These are phyloP conservation scores for Aspergillus hancockii DNA, from an alignment of 495 filamentous ascomycete genomes.

Conservation along the genomic window DNA sequence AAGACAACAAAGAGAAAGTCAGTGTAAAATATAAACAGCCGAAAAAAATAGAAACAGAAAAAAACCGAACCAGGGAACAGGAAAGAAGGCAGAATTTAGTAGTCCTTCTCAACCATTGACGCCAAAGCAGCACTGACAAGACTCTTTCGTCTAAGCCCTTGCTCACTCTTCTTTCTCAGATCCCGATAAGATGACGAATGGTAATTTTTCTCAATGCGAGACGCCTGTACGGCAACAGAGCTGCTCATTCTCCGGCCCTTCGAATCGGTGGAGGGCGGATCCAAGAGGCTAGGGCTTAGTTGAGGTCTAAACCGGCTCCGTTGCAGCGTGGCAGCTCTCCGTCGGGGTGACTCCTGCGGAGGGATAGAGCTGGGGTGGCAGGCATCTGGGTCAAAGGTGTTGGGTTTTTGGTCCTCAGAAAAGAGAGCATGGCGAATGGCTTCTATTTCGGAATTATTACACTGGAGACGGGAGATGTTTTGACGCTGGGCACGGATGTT, in stretches of 20 bases:
- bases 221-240: conserved; percentile 23
- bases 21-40: background rate
- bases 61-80: background rate
- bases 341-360: conserved; percentile 5
- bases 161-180: conserved; percentile 40
- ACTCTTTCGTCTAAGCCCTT: conserved; percentile 45
- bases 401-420: conserved; percentile 24
- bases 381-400: conserved; percentile 30
- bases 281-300: background rate
- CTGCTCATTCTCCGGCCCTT: conserved; percentile 35
- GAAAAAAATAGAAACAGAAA: background rate
- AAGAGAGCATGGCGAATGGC: conserved; percentile 37
- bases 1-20: conserved; percentile 1
- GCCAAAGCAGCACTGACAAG: conserved; percentile 48
- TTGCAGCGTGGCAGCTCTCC: conserved; percentile 5
- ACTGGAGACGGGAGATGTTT: conserved; percentile 45
- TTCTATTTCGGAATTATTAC: conserved; percentile 37
- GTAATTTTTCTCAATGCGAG: conserved; percentile 45
- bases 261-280: background rate
- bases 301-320: conserved; percentile 6
- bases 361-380: conserved; percentile 49
- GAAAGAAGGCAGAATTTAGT: background rate
- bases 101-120: conserved; percentile 34
- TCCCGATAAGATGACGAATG: conserved; percentile 28
- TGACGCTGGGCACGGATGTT: conserved; percentile 42